Conservation (phyloP, 2,329 filamentous ascomycete genomes). For the Gaeumannomyces tritici region DNA sequence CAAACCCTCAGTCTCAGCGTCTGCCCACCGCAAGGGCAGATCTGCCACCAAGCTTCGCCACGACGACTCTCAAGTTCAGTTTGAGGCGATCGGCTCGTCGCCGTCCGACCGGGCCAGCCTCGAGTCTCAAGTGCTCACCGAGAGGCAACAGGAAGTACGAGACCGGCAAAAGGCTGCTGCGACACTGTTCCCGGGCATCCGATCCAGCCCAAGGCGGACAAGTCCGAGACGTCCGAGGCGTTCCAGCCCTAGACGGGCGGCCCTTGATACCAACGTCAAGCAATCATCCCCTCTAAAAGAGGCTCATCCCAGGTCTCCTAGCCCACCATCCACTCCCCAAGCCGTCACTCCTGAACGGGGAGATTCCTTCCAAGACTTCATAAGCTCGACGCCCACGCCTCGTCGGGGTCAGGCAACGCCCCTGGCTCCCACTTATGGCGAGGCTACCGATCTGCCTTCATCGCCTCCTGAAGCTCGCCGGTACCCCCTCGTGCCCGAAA, state of each 20-base stretch:
- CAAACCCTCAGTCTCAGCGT: neutral
- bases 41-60: constrained; percentile 47
- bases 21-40: constrained; percentile 14
- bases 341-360: constrained; percentile 36
- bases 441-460: constrained; percentile 44
- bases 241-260: neutral
- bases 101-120: constrained; percentile 31
- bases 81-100: constrained; percentile 58
- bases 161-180: constrained; percentile 61
- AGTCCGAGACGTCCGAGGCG: constrained; percentile 4
- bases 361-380: constrained; percentile 37
- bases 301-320: constrained; percentile 3
- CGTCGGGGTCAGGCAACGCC: constrained; percentile 41
- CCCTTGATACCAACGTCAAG: constrained; percentile 8
- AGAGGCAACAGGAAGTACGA: constrained; percentile 68
- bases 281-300: constrained; percentile 7
- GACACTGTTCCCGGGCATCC: constrained; percentile 58
- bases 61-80: constrained; percentile 74
- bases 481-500: constrained; percentile 41
- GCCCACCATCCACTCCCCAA: constrained; percentile 5
- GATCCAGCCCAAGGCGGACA: constrained; percentile 36
- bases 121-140: constrained; percentile 70
- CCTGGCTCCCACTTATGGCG: constrained; percentile 34
- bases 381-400: constrained; percentile 52
- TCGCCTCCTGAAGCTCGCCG: constrained; percentile 47